A percentile compares a stretch with the other conserved stretches of the same genome.
Evolutionary conservation across 768 basidiomycete species (phyloP).

Genomic region (Leccinum rimulosum): DNA sequence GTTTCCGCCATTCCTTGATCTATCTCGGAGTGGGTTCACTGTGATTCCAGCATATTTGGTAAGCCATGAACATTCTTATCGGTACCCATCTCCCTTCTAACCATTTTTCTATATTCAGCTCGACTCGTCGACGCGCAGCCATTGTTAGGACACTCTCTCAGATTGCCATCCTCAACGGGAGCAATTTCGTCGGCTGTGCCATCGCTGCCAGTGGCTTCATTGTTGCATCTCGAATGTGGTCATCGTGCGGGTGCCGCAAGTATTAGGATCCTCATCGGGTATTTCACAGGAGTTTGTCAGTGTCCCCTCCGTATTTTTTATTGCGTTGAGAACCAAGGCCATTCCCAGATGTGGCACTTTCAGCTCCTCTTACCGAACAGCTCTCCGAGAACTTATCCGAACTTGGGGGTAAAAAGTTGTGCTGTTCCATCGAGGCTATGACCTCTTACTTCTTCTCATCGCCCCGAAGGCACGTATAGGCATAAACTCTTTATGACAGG

Average conservation of each 20-base stretch:
- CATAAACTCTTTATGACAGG: slow-evolving; percentile 46
- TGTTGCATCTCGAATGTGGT: slow-evolving; percentile 40
- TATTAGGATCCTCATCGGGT: slow-evolving; percentile 24
- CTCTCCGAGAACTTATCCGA: slow-evolving; percentile 45
- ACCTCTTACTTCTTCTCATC: not conserved
- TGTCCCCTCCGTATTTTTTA: not conserved
- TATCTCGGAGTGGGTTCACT: no score
- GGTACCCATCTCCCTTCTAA: no score
- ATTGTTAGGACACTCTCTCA: slow-evolving; percentile 2
- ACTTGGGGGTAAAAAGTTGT: slow-evolving; percentile 36
- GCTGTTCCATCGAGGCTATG: not conserved
- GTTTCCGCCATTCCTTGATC: no score
- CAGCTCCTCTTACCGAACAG: slow-evolving; percentile 42
- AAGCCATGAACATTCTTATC: no score
- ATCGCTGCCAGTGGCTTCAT: slow-evolving; percentile 32
- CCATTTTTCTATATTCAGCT: no score
- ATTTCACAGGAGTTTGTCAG: slow-evolving; percentile 43
- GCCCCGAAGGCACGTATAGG: slow-evolving; percentile 38
- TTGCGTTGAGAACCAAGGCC: not conserved
- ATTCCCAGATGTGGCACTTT: slow-evolving; percentile 34
- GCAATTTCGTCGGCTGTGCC: slow-evolving; percentile 35
- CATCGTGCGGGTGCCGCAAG: slow-evolving; percentile 36
- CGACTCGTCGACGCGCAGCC: no score
- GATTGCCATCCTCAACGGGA: slow-evolving; percentile 38
- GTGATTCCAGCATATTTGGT: no score